Evolutionary conservation across 179 eudicot genomes (phyloP).

Genomic region (Patellifolia procumbens): DNA sequence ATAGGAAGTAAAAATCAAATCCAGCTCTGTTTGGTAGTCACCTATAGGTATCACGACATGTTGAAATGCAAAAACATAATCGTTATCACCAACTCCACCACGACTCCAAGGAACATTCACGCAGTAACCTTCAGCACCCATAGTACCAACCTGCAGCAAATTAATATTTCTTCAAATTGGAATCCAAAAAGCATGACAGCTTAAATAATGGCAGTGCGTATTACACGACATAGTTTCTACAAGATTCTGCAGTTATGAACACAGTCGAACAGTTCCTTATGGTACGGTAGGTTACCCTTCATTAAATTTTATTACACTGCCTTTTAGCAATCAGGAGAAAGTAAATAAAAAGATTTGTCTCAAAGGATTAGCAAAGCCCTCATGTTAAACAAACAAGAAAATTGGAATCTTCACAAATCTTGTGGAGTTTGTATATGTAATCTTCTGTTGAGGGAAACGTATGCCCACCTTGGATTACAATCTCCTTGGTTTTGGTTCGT

Average conservation of each 20-base stretch:
- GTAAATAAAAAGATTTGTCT: too few species aligned
- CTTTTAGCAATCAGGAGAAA: too few species aligned
- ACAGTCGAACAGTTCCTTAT: neutral
- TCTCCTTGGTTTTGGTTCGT: too few species aligned
- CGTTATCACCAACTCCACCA: slow-evolving; percentile 92
- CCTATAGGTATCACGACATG: slow-evolving; percentile 92
- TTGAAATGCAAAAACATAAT: slow-evolving; percentile 87
- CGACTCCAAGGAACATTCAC: slow-evolving; percentile 95
- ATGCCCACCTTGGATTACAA: too few species aligned
- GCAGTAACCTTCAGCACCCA: slow-evolving; percentile 96
- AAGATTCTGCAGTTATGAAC: neutral
- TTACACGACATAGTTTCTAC: neutral
- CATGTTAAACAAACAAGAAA: too few species aligned
- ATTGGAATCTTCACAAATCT: too few species aligned
- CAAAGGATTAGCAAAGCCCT: too few species aligned
- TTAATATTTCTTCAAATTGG: too few species aligned
- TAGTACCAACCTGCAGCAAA: slow-evolving; percentile 71
- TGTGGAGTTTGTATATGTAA: too few species aligned
- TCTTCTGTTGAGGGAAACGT: too few species aligned
- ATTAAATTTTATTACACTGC: neutral
- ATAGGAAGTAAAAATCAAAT: neutral
- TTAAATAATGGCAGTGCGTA: neutral
- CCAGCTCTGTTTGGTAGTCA: slow-evolving; percentile 15
- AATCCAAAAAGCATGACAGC: neutral
- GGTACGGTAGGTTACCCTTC: too few species aligned